Evolutionary conservation across 2,329 filamentous ascomycete genomes (phyloP).

Genomic region (Fusarium succisae): DNA sequence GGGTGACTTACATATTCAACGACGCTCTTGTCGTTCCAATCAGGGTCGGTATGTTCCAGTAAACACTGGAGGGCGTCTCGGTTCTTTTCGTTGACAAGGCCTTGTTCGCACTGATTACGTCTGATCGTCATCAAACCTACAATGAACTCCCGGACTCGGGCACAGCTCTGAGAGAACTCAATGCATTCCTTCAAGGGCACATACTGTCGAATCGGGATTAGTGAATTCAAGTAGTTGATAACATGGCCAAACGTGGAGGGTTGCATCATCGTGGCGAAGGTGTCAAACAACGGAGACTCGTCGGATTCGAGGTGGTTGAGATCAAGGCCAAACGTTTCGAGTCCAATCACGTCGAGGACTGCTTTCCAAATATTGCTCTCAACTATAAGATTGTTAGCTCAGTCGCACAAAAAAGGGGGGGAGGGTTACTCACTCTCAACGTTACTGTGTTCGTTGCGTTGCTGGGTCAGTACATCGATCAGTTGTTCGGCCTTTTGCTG

Average conservation of each 20-base stretch:
- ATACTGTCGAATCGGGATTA: conserved; percentile 50
- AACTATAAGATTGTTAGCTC: conserved; percentile 20
- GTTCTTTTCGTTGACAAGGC: background rate
- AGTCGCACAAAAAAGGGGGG: background rate
- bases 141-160: conserved; percentile 45
- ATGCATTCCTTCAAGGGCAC: conserved; percentile 49
- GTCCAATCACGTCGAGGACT: conserved; percentile 49
- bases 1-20: conserved; percentile 39
- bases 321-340: conserved; percentile 48
- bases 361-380: conserved; percentile 45
- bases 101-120: conserved; percentile 1
- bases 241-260: conserved; percentile 38
- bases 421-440: conserved; percentile 25
- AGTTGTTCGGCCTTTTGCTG: conserved; percentile 48
- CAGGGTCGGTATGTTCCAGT: conserved; percentile 43
- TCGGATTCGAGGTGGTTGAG: conserved; percentile 45
- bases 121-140: conserved; percentile 22
- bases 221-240: conserved; percentile 47
- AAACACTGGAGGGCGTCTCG: conserved; percentile 47
- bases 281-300: conserved; percentile 38
- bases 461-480: conserved; percentile 24
- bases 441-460: conserved; percentile 18
- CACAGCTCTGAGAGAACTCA: conserved; percentile 47
- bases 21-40: conserved; percentile 42
- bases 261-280: conserved; percentile 40